Base-by-base conservation (phyloP, 2,329 filamentous ascomycete species). In the Fusarium sp. region DNA sequence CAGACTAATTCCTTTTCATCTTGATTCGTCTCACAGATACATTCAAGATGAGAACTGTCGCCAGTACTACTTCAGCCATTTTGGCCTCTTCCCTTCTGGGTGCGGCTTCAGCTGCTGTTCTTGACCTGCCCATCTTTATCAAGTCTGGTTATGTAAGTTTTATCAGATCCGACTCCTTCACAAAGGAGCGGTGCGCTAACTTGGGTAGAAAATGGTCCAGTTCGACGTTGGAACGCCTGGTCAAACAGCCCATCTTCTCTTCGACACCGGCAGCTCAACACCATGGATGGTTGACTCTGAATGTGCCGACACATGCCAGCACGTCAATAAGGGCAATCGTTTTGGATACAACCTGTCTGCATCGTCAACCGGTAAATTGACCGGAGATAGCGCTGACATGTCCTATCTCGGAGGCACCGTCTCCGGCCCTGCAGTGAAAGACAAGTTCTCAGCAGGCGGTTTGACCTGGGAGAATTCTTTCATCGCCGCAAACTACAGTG, bases 201-300 rank as follows among this genome's bases (percentile, higher is more conserved):
- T n/a, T 12, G 12, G 1, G 5, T 23, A 70, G 67, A 36, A 52
- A 45, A 34, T 70, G 57, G 62, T 70, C 0, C 8, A 70, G 7
- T 18, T 70, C 1, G 33, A 31, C 4, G 51, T 65, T 4, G 79
- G 79, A 38, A 77, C 75, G 5, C 79, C 79, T 0, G 37, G 67
- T 11, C 66, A 74, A 46, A 64, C 56, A 1, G 73, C 75, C 57
- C 63, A 67, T 2, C 71, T 81, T 7, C 58, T 72, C 12, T 80
- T 79, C 57, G 78, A 80, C 62, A 80, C 77, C 0, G 78, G 79
- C 23, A 79, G 77, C 53, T 56, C 78, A 3, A 76, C 78, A 0
- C 54, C 78, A 1, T 80, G 79, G 78, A 71, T 79, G 7, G 57
- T 77, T 36, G 75, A 77, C 31, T 47, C 23, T 18, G 56, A 51